Base-by-base conservation (phyloP, 192 early-diverging fungal genomes). In the Mortierella antarctica region DNA sequence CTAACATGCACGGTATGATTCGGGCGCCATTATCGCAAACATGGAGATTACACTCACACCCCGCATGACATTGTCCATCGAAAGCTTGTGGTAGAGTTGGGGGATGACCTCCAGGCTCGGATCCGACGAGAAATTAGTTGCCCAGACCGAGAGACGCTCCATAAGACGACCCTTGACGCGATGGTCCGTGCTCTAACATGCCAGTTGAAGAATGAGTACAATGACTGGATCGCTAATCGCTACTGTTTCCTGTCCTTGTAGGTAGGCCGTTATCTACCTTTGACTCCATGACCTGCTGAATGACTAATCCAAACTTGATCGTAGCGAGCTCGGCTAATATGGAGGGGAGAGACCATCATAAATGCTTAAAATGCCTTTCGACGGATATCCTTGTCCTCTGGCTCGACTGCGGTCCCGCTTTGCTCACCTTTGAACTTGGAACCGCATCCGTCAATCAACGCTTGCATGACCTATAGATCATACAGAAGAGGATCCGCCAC, bases 371-470 rank as follows among this genome's bases (percentile, higher is more conserved):
- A n/a, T 31, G 31, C 31, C 31, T 31, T 31, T 31, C 31, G 31
- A 31, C 1, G 31, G 31, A 1, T 31, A 31, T 31, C 31, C 1
- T 31, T 31, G 31, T 31, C 31, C 31, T 31, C 31, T 31, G 31
- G 31, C 31, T 31, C 31, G 1, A 31, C 31, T 31, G 31, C 31
- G 3, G 31, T 31, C 31, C 31, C 31, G 54, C 9, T 1, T 40
- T 13, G 23, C 23, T 14, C 57, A 67, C 65, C 65, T 67, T 57
- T 55, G n/a, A 57, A 67, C 21, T 47, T 55, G 31, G 65, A 55
- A 3, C 65, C 65, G 17, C 54, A 67, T 6, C 65, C 41, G 10
- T 57, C 54, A 13, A 67, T 57, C 6, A 67, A 44, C n/a, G 53
- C 52, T 47, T 67, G 65, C 31, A 17, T 67, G 1, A 67, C 12